Base-by-base conservation (phyloP, 345 rosid species). In the Camelina hispida region DNA sequence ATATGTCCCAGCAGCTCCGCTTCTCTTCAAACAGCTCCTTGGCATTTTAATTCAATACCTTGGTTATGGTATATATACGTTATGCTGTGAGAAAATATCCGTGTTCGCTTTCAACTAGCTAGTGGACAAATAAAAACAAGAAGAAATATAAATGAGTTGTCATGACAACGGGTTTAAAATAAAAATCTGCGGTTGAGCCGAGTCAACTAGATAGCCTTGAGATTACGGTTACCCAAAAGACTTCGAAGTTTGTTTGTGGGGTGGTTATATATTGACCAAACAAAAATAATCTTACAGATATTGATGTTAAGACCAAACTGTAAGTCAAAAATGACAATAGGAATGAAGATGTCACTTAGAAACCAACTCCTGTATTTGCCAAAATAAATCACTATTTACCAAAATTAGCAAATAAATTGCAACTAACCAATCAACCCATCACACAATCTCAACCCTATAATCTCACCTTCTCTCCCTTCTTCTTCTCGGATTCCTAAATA, bases 341-440 rank as follows among this genome's bases (percentile, higher is more conserved):
- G n/a, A 64, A 71, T 18, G 18, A 48, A 63, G 16, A 57, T 57
- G 62, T 55, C 54, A 77, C 62, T 56, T 50, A 64, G 68, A 65
- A 76, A 69, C 71, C 51, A 76, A 76, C 71, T 63, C 80, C 70
- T 46, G 60, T 3, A 57, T 71, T 64, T 77, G 48, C 44, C 72
- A 65, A 70, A 64, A 65, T 55, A 65, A 71, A 66, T 48, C 12
- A 40, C n/a, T 65, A 40, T 22, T 65, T 40, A n/a, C 77, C 34
- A 77, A 58, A 71, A 65, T 65, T 77, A 77, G 72, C 30, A 50
- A 64, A 48, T 23, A 55, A 20, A 46, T 69, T 62, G 52, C 17
- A 77, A 77, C 69, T 61, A 71, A 58, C 62, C 72, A 72, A 65
- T 66, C 61, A 62, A 46, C 18, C 55, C 58, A 54, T 44, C 59